These are phyloP conservation scores for Exophiala oligosperma DNA, from an alignment of 2,329 filamentous ascomycete genomes.

Conservation along the genomic window DNA sequence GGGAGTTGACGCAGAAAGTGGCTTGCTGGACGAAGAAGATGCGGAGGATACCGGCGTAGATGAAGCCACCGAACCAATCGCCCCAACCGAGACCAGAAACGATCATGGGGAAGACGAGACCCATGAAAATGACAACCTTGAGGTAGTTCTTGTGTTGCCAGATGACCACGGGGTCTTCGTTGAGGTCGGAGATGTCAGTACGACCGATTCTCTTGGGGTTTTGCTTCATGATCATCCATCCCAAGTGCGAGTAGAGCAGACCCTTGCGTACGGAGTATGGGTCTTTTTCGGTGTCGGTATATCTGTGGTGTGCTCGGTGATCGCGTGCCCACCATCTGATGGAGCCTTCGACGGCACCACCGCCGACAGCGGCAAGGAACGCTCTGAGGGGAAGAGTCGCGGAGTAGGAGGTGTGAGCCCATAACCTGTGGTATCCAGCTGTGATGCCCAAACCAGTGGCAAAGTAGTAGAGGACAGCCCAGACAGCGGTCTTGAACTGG, in stretches of 20 bases:
- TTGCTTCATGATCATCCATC: slow-evolving; percentile 93
- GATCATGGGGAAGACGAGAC: slow-evolving; percentile 70
- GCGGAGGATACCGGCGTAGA: slow-evolving; percentile 82
- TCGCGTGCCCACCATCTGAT: slow-evolving; percentile 87
- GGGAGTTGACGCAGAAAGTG: slow-evolving; percentile 89
- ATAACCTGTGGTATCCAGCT: slow-evolving; percentile 77
- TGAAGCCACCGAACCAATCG: slow-evolving; percentile 78
- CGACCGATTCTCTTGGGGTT: slow-evolving; percentile 86
- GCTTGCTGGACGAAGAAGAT: slow-evolving; percentile 91
- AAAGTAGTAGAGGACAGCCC: slow-evolving; percentile 78
- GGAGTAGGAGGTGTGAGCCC: slow-evolving; percentile 84
- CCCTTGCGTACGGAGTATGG: slow-evolving; percentile 90
- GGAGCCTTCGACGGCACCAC: slow-evolving; percentile 81
- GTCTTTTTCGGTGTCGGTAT: slow-evolving; percentile 90
- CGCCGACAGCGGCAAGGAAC: slow-evolving; percentile 78
- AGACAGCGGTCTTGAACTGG: slow-evolving; percentile 68
- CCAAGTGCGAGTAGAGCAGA: slow-evolving; percentile 77
- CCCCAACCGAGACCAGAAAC: slow-evolving; percentile 77
- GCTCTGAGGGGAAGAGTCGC: slow-evolving; percentile 74
- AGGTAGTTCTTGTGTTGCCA: slow-evolving; percentile 89
- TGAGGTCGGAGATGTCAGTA: slow-evolving; percentile 84
- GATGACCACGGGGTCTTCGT: slow-evolving; percentile 80
- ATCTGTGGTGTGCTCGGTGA: slow-evolving; percentile 85
- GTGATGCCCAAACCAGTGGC: slow-evolving; percentile 79
- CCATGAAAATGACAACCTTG: slow-evolving; percentile 76